Evolutionary conservation across 148 eudicot genomes (phyloP).

Genomic region (Fallopia convolvulus): DNA sequence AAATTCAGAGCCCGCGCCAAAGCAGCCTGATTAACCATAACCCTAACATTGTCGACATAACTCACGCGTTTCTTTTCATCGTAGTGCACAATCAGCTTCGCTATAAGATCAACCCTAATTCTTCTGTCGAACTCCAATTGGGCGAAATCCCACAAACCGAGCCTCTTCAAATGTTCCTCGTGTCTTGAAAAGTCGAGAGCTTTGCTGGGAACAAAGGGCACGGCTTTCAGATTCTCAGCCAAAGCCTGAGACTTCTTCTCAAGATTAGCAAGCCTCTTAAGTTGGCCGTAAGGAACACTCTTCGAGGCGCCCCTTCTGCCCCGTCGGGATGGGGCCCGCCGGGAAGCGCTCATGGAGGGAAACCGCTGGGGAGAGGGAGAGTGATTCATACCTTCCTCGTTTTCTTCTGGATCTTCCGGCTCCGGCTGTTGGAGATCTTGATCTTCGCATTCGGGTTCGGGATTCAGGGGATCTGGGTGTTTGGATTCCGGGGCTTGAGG

Average conservation of each 20-base stretch:
- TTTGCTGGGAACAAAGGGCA: constrained; percentile 55
- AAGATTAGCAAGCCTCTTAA: constrained; percentile 20
- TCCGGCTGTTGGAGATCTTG: constrained; percentile 1
- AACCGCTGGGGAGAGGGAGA: not conserved
- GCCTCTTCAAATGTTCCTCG: constrained; percentile 40
- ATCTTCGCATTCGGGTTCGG: not conserved
- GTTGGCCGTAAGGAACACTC: not conserved
- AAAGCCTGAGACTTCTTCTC: constrained; percentile 42
- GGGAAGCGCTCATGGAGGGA: constrained; percentile 6
- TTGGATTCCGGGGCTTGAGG: not conserved
- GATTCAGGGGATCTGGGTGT: not conserved
- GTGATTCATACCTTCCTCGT: not conserved
- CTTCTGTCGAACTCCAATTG: constrained; percentile 45
- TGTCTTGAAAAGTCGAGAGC: constrained; percentile 32
- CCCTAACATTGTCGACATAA: constrained; percentile 34
- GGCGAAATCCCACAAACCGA: constrained; percentile 78
- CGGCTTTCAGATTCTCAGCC: constrained; percentile 31
- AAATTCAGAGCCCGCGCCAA: constrained; percentile 61
- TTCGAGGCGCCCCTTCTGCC: constrained; percentile 22
- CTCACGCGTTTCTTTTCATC: constrained; percentile 20
- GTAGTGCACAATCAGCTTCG: constrained; percentile 44
- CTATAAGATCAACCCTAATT: constrained; percentile 48
- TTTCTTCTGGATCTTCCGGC: not conserved
- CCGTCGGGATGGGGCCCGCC: constrained; percentile 21
- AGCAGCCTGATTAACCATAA: constrained; percentile 47